Evolutionary conservation across 768 basidiomycete genomes (phyloP).

Genomic region (Suillus bovinus): DNA sequence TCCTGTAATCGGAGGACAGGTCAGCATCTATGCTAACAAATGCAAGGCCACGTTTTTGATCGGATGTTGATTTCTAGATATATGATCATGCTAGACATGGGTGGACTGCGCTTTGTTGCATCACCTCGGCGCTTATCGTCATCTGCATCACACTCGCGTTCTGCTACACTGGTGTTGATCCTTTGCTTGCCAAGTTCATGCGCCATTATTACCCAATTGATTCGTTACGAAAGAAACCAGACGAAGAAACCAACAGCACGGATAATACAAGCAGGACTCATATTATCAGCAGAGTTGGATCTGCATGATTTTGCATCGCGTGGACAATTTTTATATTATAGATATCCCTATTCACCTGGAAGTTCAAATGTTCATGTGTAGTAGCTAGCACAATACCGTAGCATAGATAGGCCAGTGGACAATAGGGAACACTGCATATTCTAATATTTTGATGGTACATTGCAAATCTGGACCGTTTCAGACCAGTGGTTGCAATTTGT

Average conservation of each 20-base stretch:
- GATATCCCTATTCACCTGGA: slow-evolving; percentile 8
- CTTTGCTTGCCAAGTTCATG: slow-evolving; percentile 34
- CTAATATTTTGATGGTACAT: neutral
- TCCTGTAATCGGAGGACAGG: slow-evolving; percentile 71
- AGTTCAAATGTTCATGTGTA: slow-evolving; percentile 4
- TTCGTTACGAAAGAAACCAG: neutral
- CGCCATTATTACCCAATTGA: slow-evolving; percentile 16
- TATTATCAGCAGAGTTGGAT: neutral
- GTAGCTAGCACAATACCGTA: slow-evolving; percentile 7
- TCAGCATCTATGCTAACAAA: slow-evolving; percentile 18
- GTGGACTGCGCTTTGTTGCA: slow-evolving; percentile 58
- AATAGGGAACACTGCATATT: neutral
- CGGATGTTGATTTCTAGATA: slow-evolving; percentile 40
- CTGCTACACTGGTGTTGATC: slow-evolving; percentile 51
- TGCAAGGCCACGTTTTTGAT: slow-evolving; percentile 3
- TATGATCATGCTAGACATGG: slow-evolving; percentile 57
- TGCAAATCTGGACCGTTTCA: neutral
- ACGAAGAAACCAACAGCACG: neutral
- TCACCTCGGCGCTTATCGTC: slow-evolving; percentile 45
- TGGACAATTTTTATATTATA: neutral
- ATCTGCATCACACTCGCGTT: slow-evolving; percentile 41
- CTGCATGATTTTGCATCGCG: neutral
- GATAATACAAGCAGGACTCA: neutral
- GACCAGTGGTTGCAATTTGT: neutral
- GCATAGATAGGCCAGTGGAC: slow-evolving; percentile 3